Base-by-base conservation (phyloP, 2,329 filamentous ascomycete species). In the Fusarium pseudoanthophilum region DNA sequence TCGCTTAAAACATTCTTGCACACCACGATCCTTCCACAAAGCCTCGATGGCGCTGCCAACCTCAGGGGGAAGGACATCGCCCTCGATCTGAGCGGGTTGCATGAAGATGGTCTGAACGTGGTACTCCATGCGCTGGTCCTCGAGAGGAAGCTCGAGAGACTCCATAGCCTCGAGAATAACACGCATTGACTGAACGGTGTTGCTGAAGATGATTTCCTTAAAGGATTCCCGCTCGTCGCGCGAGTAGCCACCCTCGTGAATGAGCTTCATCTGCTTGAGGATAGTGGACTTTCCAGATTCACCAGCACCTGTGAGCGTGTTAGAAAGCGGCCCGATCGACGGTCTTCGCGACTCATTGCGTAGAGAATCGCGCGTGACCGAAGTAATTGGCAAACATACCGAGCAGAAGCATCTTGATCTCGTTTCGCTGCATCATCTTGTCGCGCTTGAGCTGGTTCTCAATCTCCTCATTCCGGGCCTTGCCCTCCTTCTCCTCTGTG, bases 401-500 rank as follows among this genome's bases (percentile, higher is more conserved):
- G 80, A 99, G 92, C 80, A 99, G 90, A 79, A 99, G 89, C 96
- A 99, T 98, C 91, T 99, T 99, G 88, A 99, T 99, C 87, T 99
- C 96, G 79, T 99, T 99, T 80, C 95, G 92, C 87, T 98, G 95
- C 89, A 97, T 93, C 93, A 98, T 93, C 87, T 97, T 97, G 83
- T 99, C 96, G 84, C 94, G 91, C 91, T 98, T 98, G 83, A 98
- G 88, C 88, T 98, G 95, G 84, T 98, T 98, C 87, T 99, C 96
- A 82, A 99, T 99, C 91, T 98, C 95, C 90, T 99, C 96, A 84
- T 99, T 98, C 79, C 96, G 92, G 88, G 95, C 94, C 93, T 98
- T 98, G 87, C 96, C 95, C 95, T 98, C 96, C 92, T 98, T 98
- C 87, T 98, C 96, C 88, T 98, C 96, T 82, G 96, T 97, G 85